Base-by-base conservation (phyloP, 805 yeast species). In the Candida bentonensis region DNA sequence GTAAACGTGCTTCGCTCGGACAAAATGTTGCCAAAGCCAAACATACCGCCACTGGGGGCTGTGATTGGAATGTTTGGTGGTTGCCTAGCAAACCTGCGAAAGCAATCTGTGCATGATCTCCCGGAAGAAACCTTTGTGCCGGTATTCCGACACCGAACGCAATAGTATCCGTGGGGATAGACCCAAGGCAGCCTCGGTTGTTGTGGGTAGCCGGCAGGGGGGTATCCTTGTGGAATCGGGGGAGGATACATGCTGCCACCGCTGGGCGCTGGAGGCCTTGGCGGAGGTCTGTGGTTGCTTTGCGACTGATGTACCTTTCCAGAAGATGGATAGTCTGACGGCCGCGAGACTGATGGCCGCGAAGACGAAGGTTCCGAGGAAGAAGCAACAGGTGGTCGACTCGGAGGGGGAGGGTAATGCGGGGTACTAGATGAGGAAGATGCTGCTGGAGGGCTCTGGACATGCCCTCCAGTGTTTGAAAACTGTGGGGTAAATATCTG, bases 81-180 rank as follows among this genome's bases (percentile, higher is more conserved):
- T 40, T 70, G 63, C 1, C 72, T 72, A 0, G 78, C 79, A 57
- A 79, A 84, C 42, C 58, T 53, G 21, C 68, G 70, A 79, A 84
- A 85, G 59, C 95, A 85, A 39, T 70, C 69, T 51, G 74, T 72
- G 56, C 95, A 85, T 3, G 76, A 64, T 41, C 63, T 66, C n/a
- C 81, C 82, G 51, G 76, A 78, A 55, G 73, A 78, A 21, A 62
- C 39, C 53, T 73, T 70, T 55, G 66, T 68, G 2, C 94, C 94
- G 0, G 88, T 80, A 56, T 85, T 85, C 45, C 69, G 65, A 63
- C 95, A 85, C 53, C 79, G 80, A 5, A 64, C 60, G 55, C 95
- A 85, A 46, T 64, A 62, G 55, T 65, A 79, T 2, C 76, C 69
- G 2, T 51, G 58, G 0, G 94, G 94, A 52, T 82, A 85, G 42